A percentile compares a stretch with the other conserved stretches of the same genome.
Evolutionary conservation across 176 grass and related monocot genomes (phyloP).

Genomic region (Echinochloa phyllopogon): DNA sequence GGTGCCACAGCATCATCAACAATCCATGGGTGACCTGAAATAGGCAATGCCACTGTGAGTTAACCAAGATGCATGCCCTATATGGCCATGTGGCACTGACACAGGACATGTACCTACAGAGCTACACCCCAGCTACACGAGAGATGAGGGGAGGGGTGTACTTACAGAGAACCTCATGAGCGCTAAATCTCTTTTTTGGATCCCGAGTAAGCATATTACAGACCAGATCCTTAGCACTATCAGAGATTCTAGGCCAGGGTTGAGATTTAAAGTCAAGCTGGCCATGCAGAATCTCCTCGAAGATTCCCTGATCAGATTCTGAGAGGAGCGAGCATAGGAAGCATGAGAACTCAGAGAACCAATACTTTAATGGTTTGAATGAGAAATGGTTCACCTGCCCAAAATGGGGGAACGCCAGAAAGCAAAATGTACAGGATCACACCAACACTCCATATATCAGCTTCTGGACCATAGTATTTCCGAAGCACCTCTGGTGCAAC

Average conservation of each 20-base stretch:
- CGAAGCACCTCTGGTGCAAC: constrained; percentile 95
- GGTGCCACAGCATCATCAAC: constrained; percentile 93
- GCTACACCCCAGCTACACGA: background rate
- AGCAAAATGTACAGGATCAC: constrained; percentile 98
- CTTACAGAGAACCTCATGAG: too few species aligned
- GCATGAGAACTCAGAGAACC: too few species aligned
- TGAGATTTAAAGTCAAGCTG: constrained; percentile 81
- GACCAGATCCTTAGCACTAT: constrained; percentile 90
- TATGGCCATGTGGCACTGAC: background rate
- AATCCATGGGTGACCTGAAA: constrained; percentile 94
- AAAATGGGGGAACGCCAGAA: constrained; percentile 97
- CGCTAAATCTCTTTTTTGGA: too few species aligned
- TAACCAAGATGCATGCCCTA: constrained; percentile 8
- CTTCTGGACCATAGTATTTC: constrained; percentile 97
- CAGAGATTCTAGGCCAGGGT: constrained; percentile 88
- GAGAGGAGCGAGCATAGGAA: background rate
- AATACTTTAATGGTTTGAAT: too few species aligned
- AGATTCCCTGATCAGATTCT: constrained; percentile 90
- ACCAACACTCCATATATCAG: constrained; percentile 99
- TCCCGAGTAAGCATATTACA: too few species aligned
- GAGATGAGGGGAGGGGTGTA: too few species aligned
- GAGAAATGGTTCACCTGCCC: constrained; percentile 70
- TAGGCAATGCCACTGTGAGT: constrained; percentile 36
- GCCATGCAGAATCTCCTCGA: constrained; percentile 85
- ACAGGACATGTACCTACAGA: background rate